phyloP scores from a whole-genome alignment of 2,329 filamentous ascomycete species.

The Aspergillus uvarum region DNA sequence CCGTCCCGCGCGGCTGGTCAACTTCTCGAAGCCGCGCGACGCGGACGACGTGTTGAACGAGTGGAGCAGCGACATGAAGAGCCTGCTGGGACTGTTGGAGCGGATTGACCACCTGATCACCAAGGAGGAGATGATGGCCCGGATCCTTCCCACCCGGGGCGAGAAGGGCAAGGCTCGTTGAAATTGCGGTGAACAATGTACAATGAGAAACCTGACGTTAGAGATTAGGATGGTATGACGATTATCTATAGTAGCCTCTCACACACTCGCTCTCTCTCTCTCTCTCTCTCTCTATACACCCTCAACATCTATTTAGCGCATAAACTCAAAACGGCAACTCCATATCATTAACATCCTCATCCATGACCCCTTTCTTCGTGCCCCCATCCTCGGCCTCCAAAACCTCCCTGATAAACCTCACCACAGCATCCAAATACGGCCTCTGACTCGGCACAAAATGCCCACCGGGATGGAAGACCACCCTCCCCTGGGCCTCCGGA shows the following conservation, averaged over 20 bases:
- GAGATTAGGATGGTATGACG: conserved; percentile 26
- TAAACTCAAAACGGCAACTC: conserved; percentile 59
- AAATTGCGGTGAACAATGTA: conserved; percentile 8
- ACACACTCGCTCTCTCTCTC: neutral
- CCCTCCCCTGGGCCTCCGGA: conserved; percentile 52
- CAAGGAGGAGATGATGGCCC: conserved; percentile 99
- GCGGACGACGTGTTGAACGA: conserved; percentile 96
- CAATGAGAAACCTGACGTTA: conserved; percentile 24
- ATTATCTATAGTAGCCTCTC: conserved; percentile 4
- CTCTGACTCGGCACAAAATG: conserved; percentile 85
- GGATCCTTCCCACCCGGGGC: conserved; percentile 68
- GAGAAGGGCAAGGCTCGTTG: conserved; percentile 42
- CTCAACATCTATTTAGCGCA: conserved; percentile 7
- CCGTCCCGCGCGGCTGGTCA: conserved; percentile 85
- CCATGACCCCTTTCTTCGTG: conserved; percentile 45
- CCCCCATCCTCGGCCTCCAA: conserved; percentile 39
- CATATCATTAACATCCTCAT: conserved; percentile 64
- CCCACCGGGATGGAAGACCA: conserved; percentile 78
- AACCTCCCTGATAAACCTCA: conserved; percentile 65
- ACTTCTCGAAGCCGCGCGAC: conserved; percentile 90
- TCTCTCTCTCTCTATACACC: neutral
- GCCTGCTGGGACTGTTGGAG: conserved; percentile 77
- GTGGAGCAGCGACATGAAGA: conserved; percentile 99
- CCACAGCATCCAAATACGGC: conserved; percentile 74
- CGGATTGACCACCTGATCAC: conserved; percentile 97